A percentile compares a stretch with the other conserved stretches of the same genome.
phyloP scores from a whole-genome alignment of 2,329 filamentous ascomycete genomes.

The Claviceps cyperi region DNA sequence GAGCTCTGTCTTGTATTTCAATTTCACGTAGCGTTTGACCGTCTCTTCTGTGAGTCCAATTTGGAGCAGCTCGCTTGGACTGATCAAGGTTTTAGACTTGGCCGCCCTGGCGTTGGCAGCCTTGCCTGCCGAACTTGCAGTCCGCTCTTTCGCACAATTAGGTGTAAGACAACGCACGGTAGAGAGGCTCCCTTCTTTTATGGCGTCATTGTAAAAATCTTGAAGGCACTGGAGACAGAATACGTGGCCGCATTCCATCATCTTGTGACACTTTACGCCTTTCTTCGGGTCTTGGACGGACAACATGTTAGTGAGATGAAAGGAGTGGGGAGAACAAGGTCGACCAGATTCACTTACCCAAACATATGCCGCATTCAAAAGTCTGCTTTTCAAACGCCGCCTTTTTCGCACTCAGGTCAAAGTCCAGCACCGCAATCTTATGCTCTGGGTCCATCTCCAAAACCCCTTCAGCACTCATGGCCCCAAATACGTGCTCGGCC shows the following conservation, averaged over 20 bases:
- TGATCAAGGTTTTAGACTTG: slow-evolving; percentile 54
- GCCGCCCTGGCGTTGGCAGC: slow-evolving; percentile 19
- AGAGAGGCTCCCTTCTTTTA: slow-evolving; percentile 68
- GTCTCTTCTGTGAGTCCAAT: slow-evolving; percentile 56
- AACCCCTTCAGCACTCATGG: slow-evolving; percentile 31
- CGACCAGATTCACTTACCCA: slow-evolving; percentile 31
- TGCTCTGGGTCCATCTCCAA: slow-evolving; percentile 40
- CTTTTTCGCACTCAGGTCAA: slow-evolving; percentile 59
- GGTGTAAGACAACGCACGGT: slow-evolving; percentile 69
- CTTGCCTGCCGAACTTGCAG: slow-evolving; percentile 9
- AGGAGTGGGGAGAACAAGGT: neutral
- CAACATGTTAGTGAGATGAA: neutral
- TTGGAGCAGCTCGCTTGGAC: slow-evolving; percentile 69
- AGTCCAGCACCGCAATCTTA: slow-evolving; percentile 62
- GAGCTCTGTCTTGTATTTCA: slow-evolving; percentile 86
- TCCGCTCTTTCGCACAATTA: slow-evolving; percentile 55
- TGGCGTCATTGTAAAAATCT: slow-evolving; percentile 81
- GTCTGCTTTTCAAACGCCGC: slow-evolving; percentile 69
- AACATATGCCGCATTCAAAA: slow-evolving; percentile 75
- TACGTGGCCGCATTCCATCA: slow-evolving; percentile 76
- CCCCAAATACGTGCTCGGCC: slow-evolving; percentile 45
- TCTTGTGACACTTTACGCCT: slow-evolving; percentile 63
- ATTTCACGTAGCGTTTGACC: slow-evolving; percentile 72
- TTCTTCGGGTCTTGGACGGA: slow-evolving; percentile 63
- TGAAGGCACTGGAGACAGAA: slow-evolving; percentile 82